These are phyloP conservation scores for Coniochaeta ligniaria DNA, from an alignment of 2,329 filamentous ascomycete species.

Conservation along the genomic window DNA sequence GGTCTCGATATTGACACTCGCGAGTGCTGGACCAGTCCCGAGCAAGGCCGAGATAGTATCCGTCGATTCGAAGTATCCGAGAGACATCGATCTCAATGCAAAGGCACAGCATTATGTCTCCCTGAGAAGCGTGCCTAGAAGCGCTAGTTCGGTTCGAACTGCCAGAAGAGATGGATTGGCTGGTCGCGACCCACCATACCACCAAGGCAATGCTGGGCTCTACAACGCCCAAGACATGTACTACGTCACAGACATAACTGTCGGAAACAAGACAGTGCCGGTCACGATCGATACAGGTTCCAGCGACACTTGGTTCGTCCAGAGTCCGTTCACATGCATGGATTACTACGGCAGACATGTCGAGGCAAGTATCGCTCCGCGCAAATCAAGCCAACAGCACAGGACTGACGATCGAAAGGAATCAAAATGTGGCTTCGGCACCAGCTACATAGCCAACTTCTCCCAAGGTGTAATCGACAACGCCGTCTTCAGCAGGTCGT, in stretches of 20 bases:
- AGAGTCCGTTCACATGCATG: constrained; percentile 14
- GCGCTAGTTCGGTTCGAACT: not conserved
- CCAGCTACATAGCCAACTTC: constrained; percentile 22
- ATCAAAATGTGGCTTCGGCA: constrained; percentile 16
- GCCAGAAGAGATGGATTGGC: not conserved
- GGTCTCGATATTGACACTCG: not conserved
- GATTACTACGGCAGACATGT: constrained; percentile 6
- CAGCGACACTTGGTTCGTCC: constrained; percentile 18
- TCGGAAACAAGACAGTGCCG: constrained; percentile 16
- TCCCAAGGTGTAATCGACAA: constrained; percentile 22
- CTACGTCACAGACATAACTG: constrained; percentile 18
- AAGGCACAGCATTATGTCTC: not conserved
- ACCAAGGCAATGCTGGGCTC: constrained; percentile 3
- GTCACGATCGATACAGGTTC: constrained; percentile 21
- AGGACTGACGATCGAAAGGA: not conserved
- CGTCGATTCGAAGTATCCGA: not conserved
- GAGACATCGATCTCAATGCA: not conserved
- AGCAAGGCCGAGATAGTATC: not conserved
- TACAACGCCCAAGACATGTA: constrained; percentile 17
- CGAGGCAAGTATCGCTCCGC: constrained; percentile 5
- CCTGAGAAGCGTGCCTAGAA: not conserved
- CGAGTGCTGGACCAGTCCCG: not conserved
- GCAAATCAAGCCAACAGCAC: not conserved
- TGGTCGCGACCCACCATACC: not conserved
- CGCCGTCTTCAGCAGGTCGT: constrained; percentile 33